phyloP scores from a whole-genome alignment of 306 rosid species.

The Trifolium repens region DNA sequence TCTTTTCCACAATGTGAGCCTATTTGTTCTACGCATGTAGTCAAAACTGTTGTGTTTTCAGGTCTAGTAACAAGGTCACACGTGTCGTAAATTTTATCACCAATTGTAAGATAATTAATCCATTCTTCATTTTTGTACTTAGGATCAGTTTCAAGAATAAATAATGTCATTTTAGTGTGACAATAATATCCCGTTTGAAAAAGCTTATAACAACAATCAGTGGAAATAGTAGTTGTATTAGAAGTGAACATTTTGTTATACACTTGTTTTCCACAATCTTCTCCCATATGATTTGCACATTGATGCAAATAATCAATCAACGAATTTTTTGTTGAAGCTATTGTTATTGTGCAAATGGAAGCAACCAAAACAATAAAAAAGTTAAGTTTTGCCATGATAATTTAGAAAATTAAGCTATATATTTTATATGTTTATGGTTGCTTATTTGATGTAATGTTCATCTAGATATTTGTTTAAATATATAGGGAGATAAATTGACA shows the following conservation, averaged over 20 bases:
- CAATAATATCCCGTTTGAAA: conserved; percentile 8
- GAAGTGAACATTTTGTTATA: neutral
- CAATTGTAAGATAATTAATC: neutral
- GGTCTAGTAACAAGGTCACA: conserved; percentile 28
- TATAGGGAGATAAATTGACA: neutral
- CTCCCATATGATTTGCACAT: conserved; percentile 24
- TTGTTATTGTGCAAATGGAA: neutral
- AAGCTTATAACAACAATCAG: conserved; percentile 2
- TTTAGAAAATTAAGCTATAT: neutral
- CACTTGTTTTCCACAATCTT: neutral
- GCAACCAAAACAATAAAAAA: conserved; percentile 13
- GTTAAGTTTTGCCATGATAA: conserved; percentile 9
- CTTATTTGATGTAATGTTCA: neutral
- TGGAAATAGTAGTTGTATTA: neutral
- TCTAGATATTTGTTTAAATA: neutral
- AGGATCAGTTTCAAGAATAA: neutral
- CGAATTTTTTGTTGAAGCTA: neutral
- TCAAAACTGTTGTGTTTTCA: neutral
- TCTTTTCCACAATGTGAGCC: neutral
- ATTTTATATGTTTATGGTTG: neutral
- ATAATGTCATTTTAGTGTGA: neutral
- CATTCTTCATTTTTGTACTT: neutral
- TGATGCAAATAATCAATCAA: neutral
- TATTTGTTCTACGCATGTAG: neutral
- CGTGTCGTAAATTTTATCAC: conserved; percentile 4